Evolutionary conservation across 129 eudicot species (phyloP).

Genomic region (Centella asiatica): DNA sequence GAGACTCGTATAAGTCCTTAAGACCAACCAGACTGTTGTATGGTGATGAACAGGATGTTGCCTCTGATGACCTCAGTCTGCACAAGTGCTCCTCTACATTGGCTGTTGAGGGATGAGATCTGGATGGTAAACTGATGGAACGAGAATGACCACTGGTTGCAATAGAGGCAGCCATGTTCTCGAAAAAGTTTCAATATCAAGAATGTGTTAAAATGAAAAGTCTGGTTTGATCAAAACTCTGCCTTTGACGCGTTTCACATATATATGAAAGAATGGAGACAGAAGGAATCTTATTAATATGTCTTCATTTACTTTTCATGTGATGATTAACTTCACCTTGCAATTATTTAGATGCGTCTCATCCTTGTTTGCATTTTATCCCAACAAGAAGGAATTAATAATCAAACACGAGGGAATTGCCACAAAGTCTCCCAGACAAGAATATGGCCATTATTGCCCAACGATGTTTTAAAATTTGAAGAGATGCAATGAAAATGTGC

Average conservation of each 20-base stretch:
- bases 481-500: background rate
- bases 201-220: background rate
- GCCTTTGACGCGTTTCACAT: background rate
- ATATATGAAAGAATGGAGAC: background rate
- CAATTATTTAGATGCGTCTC: background rate
- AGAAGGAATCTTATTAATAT: background rate
- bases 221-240: background rate
- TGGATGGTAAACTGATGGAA: constrained; percentile 4
- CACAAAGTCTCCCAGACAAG: too few species aligned
- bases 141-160: background rate
- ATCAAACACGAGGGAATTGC: too few species aligned
- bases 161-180: background rate
- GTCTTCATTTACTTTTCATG: background rate
- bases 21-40: background rate
- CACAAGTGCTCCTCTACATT: background rate
- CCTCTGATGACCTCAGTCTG: background rate
- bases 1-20: background rate
- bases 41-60: background rate
- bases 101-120: background rate
- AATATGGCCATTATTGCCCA: too few species aligned
- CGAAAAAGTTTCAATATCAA: background rate
- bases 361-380: background rate
- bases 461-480: too few species aligned
- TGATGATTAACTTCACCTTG: background rate
- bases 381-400: background rate